phyloP scores from a whole-genome alignment of 768 basidiomycete genomes.

The Trametes maxima region DNA sequence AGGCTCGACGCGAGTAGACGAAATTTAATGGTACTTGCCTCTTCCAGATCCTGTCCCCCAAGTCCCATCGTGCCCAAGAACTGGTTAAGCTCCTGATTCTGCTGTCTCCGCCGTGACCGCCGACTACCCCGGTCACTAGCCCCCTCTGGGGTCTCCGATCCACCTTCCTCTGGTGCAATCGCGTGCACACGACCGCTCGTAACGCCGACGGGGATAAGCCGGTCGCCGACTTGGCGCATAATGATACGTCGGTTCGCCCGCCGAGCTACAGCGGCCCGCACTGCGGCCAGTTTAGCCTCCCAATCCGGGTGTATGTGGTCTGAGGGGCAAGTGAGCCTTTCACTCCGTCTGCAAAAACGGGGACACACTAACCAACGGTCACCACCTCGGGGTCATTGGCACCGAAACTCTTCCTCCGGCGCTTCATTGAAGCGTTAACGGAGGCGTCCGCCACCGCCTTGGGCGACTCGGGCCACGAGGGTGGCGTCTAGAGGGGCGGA shows the following conservation, averaged over 20 bases:
- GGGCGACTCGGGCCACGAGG: conserved; percentile 56
- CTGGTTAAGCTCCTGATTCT: conserved; percentile 64
- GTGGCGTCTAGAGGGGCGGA: conserved; percentile 35
- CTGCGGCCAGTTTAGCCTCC: conserved; percentile 93
- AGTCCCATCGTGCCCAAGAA: conserved; percentile 64
- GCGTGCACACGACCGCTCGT: conserved; percentile 85
- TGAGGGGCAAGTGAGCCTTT: conserved; percentile 33
- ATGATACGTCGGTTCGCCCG: conserved; percentile 95
- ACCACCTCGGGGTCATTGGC: conserved; percentile 89
- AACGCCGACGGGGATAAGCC: conserved; percentile 95
- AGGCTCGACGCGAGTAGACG: background rate
- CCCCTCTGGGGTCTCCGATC: conserved; percentile 45
- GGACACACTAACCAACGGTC: conserved; percentile 68
- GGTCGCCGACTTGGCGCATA: conserved; percentile 98
- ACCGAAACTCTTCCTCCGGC: conserved; percentile 86
- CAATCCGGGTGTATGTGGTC: conserved; percentile 98
- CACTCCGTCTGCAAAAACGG: background rate
- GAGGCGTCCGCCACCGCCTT: conserved; percentile 36
- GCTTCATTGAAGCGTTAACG: conserved; percentile 43
- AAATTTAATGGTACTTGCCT: conserved; percentile 53
- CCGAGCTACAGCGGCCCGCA: conserved; percentile 93
- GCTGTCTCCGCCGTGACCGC: conserved; percentile 60
- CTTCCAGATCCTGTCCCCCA: conserved; percentile 89
- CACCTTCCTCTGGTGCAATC: conserved; percentile 58
- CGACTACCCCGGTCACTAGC: conserved; percentile 42